Base-by-base conservation (phyloP, 208 protist species). In the Wallacemonas sp. region DNA sequence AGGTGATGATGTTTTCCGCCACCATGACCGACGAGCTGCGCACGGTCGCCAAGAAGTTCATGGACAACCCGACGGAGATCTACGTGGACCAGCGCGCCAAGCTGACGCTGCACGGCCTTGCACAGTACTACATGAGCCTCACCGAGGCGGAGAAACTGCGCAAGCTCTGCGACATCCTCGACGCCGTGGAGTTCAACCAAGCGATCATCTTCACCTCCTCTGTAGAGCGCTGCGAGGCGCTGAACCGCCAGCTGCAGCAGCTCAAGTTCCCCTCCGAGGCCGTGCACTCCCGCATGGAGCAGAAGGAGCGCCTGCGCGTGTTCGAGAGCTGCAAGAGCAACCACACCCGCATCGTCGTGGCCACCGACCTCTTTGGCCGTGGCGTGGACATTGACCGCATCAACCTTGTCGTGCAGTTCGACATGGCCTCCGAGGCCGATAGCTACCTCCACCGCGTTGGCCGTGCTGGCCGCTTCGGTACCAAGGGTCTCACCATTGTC, bases 351-450 rank as follows among this genome's bases (percentile, higher is more conserved):
- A 99, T 99, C 57, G 83, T 99, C 50, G 98, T 99, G 42, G 77
- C 99, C 54, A 99, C 99, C 14, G 98, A 99, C 83, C 77, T 99
- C 41, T 99, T 99, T 72, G 99, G 97, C 49, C 97, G 99, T 70
- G 99, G 99, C 83, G 97, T 99, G 61, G 99, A 99, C 80, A 98
- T 99, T 72, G 98, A 99, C 74, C 86, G 95, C 52, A 98, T 99
- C 64, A 99, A 99, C 87, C 94, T 99, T 39, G 99, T 99, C 32
- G 97, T 99, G 70, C 99, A 99, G 86, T 99, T 99, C 82, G 99
- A 99, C 84, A 99, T 99, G 98, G 96, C 99, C 28, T 91, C 92
- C 14, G 81, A 95, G 20, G 78, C 77, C 16, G 98, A 99, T 77
- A 94, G 87, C 28, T 99, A 99, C 76, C 89, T 99, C 18, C 99